These are phyloP conservation scores for Zychaea mexicana DNA, from an alignment of 371 early-diverging fungal species.

Conservation along the genomic window DNA sequence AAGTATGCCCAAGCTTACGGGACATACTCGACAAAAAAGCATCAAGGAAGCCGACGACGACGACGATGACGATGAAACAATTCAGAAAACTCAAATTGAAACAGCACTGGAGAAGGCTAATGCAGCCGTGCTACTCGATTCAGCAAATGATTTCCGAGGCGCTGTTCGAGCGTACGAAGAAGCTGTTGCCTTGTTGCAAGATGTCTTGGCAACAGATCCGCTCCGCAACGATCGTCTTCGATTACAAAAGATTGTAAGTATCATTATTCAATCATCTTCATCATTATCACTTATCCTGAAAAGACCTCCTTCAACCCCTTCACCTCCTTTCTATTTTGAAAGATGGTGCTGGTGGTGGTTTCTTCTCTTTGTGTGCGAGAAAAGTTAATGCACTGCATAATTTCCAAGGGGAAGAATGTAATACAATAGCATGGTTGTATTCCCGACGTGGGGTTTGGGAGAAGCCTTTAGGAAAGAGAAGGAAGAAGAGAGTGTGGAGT, in stretches of 20 bases:
- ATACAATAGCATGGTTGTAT: slow-evolving; percentile 3
- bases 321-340: background rate
- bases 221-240: slow-evolving; percentile 12
- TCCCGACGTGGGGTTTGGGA: too few species aligned
- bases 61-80: background rate
- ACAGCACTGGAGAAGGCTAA: slow-evolving; percentile 31
- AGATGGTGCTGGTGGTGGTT: too few species aligned
- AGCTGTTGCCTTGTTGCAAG: slow-evolving; percentile 20
- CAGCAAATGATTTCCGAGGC: slow-evolving; percentile 10
- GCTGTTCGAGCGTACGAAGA: slow-evolving; percentile 26
- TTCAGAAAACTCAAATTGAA: slow-evolving; percentile 12
- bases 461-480: too few species aligned
- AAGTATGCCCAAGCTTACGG: slow-evolving; percentile 4
- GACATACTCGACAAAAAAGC: background rate
- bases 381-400: background rate
- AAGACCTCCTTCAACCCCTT: slow-evolving; percentile 1
- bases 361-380: too few species aligned
- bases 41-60: background rate
- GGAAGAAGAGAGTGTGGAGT: too few species aligned
- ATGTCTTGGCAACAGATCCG: background rate
- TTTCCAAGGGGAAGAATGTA: slow-evolving; percentile 12
- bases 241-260: slow-evolving; percentile 31
- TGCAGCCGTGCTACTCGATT: slow-evolving; percentile 26
- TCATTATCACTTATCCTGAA: background rate
- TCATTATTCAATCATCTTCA: background rate